Evolutionary conservation across 1,284 basidiomycete genomes (phyloP).

Genomic region (Ceraceosorus guamensis): DNA sequence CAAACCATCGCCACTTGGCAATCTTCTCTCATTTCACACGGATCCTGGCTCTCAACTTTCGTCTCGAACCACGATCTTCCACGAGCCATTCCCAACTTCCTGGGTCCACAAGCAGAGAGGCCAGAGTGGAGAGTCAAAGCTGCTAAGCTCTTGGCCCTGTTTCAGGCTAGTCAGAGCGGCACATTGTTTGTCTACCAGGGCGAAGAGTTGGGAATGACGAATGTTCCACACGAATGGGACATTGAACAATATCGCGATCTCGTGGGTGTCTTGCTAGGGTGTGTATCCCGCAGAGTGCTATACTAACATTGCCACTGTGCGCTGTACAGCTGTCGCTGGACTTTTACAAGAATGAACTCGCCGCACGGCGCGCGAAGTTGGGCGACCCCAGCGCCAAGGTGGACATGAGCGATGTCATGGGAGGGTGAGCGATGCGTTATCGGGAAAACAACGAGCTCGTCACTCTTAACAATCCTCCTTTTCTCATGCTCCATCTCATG

Average conservation of each 20-base stretch:
- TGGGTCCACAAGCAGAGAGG: constrained; percentile 51
- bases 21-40: constrained; percentile 23
- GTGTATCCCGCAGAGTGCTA: constrained; percentile 32
- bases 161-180: constrained; percentile 60
- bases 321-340: background rate
- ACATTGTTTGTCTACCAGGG: constrained; percentile 69
- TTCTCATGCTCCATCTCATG: background rate
- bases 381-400: background rate
- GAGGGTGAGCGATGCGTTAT: constrained; percentile 34
- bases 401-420: constrained; percentile 8
- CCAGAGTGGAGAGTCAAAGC: constrained; percentile 56
- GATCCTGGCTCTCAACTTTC: constrained; percentile 33
- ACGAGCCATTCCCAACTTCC: constrained; percentile 50
- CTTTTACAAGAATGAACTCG: constrained; percentile 17
- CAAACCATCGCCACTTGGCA: constrained; percentile 53
- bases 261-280: constrained; percentile 35
- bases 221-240: constrained; percentile 61
- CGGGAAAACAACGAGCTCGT: constrained; percentile 59
- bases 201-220: constrained; percentile 58
- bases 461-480: constrained; percentile 34
- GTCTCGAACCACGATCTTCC: constrained; percentile 63
- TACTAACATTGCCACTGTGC: background rate
- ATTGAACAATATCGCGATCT: constrained; percentile 68
- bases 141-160: constrained; percentile 61
- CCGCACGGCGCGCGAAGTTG: constrained; percentile 11